Evolutionary conservation across 192 early-diverging fungal genomes (phyloP).

Genomic region (Umbelopsis sp.): DNA sequence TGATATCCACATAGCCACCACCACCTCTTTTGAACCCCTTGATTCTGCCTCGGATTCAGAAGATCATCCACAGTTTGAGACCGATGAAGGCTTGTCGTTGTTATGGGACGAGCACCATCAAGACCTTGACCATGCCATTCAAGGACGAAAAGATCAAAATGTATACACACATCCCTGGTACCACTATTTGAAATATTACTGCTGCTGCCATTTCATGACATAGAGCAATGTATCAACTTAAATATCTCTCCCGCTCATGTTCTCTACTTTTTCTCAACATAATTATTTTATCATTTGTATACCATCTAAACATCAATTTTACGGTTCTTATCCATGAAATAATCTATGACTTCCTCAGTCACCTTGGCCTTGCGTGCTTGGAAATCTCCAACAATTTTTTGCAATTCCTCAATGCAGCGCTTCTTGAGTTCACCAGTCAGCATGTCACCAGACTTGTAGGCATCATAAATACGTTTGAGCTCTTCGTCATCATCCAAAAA

Average conservation of each 20-base stretch:
- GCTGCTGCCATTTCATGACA: background rate
- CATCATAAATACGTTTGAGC: constrained; percentile 63
- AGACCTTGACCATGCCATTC: background rate
- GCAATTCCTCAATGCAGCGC: constrained; percentile 82
- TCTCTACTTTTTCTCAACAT: background rate
- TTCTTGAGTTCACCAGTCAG: constrained; percentile 89
- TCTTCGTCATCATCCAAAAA: constrained; percentile 96
- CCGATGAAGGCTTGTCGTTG: constrained; percentile 3
- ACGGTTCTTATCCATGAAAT: constrained; percentile 63
- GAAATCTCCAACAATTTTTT: constrained; percentile 75
- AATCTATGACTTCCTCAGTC: constrained; percentile 60
- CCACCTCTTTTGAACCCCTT: too few species aligned
- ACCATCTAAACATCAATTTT: constrained; percentile 31
- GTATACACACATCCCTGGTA: background rate
- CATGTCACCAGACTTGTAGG: constrained; percentile 84
- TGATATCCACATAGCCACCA: too few species aligned
- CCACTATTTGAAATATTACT: background rate
- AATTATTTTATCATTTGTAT: background rate
- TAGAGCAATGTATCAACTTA: background rate
- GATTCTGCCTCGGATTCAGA: background rate
- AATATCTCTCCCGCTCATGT: background rate
- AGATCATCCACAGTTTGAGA: background rate
- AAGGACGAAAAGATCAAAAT: background rate
- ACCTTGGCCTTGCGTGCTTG: constrained; percentile 70
- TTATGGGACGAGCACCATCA: background rate